Conservation (phyloP, 2,329 filamentous ascomycete species). For the Byssothecium circinans region DNA sequence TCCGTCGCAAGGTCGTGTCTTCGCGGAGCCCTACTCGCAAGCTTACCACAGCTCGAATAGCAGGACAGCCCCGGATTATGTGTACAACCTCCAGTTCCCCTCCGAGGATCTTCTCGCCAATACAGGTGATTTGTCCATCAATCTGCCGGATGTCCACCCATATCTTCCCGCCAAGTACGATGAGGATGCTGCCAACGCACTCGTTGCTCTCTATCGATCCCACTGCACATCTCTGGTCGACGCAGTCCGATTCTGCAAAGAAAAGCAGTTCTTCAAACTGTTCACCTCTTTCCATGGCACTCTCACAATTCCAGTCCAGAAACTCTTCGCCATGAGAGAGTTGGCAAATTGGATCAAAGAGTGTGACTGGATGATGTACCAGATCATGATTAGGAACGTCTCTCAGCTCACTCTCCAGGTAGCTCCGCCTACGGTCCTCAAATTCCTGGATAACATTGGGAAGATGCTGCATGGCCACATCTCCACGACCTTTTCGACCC, state of each 20-base stretch:
- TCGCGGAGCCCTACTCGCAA: conserved; percentile 49
- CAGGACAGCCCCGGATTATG: conserved; percentile 57
- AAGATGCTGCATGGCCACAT: conserved; percentile 80
- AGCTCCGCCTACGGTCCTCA: conserved; percentile 82
- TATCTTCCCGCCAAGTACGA: conserved; percentile 84
- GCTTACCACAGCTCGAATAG: conserved; percentile 42
- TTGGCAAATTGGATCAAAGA: conserved; percentile 92
- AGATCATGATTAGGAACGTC: conserved; percentile 93
- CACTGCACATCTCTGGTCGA: conserved; percentile 96
- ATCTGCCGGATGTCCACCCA: conserved; percentile 80
- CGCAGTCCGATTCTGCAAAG: conserved; percentile 92
- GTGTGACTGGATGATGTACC: conserved; percentile 93
- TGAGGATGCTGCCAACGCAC: conserved; percentile 78
- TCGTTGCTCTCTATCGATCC: conserved; percentile 86
- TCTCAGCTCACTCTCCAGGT: conserved; percentile 88
- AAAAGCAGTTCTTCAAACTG: conserved; percentile 93
- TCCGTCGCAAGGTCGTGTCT: conserved; percentile 49
- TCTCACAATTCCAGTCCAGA: conserved; percentile 94
- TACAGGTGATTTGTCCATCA: conserved; percentile 69
- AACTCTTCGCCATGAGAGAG: conserved; percentile 78
- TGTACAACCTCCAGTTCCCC: conserved; percentile 65
- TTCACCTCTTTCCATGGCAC: conserved; percentile 96
- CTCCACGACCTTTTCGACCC: conserved; percentile 78
- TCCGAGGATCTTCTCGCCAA: conserved; percentile 58
- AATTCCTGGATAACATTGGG: conserved; percentile 84